Conservation (phyloP, 2,329 filamentous ascomycete species). For the Botryotinia narcissicola region DNA sequence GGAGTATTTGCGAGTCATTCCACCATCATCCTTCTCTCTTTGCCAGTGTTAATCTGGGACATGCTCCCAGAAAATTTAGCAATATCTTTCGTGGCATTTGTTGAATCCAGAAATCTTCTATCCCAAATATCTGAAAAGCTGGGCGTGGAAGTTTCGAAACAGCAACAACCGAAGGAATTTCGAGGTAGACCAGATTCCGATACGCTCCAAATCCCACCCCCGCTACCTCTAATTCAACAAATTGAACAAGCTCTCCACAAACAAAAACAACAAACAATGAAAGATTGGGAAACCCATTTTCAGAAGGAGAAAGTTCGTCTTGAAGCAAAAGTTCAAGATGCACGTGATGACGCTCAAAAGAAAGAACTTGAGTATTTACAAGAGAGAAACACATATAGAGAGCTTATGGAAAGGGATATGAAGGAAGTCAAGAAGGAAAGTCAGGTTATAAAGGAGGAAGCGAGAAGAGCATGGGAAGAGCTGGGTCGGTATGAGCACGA, state of each 20-base stretch:
- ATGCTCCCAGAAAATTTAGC: constrained; percentile 56
- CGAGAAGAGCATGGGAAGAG: constrained; percentile 94
- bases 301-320: constrained; percentile 19
- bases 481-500: constrained; percentile 89
- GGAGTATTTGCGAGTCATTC: constrained; percentile 62
- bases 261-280: constrained; percentile 19
- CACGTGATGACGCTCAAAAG: constrained; percentile 18
- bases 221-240: constrained; percentile 17
- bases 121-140: constrained; percentile 14
- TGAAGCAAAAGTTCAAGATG: constrained; percentile 17
- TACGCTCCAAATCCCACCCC: constrained; percentile 19
- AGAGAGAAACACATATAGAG: constrained; percentile 3
- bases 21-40: constrained; percentile 54
- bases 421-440: constrained; percentile 19
- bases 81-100: constrained; percentile 57
- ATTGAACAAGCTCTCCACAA: constrained; percentile 20
- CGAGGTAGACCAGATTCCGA: constrained; percentile 17
- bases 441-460: constrained; percentile 58
- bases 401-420: constrained; percentile 18
- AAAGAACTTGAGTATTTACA: constrained; percentile 18
- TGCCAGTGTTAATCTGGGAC: constrained; percentile 60
- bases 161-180: background rate
- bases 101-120: constrained; percentile 45
- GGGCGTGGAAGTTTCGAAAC: constrained; percentile 9
- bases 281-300: constrained; percentile 18